phyloP scores from a whole-genome alignment of 495 filamentous ascomycete genomes.

The Podospora pseudoanserina region DNA sequence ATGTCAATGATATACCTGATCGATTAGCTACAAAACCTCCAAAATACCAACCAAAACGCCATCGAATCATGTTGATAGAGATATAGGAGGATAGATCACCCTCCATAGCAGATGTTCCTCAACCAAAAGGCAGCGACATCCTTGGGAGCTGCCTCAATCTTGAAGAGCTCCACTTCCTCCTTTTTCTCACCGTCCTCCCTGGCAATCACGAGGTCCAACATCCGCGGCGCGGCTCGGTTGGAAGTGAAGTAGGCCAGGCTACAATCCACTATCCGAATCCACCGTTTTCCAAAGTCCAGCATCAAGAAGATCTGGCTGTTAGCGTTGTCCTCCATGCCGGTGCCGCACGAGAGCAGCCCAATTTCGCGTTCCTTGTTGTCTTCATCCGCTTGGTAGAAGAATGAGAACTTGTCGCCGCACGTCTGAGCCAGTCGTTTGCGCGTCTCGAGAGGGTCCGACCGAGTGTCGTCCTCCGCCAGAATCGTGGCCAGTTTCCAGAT shows the following conservation, averaged over 20 bases:
- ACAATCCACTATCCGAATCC: slow-evolving; percentile 15
- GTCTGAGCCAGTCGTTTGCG: slow-evolving; percentile 3
- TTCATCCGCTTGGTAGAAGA: neutral
- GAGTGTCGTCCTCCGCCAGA: neutral
- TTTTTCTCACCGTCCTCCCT: neutral
- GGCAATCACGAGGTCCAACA: slow-evolving; percentile 16
- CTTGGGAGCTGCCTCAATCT: slow-evolving; percentile 14
- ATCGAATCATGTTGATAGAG: neutral
- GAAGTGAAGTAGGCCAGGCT: slow-evolving; percentile 10
- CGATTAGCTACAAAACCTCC: neutral
- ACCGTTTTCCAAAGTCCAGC: slow-evolving; percentile 16
- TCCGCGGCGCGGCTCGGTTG: slow-evolving; percentile 4
- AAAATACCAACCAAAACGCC: neutral
- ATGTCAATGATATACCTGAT: neutral
- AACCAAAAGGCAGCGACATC: slow-evolving; percentile 22
- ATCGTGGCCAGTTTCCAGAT: slow-evolving; percentile 11
- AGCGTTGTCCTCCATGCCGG: neutral
- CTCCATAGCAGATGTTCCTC: slow-evolving; percentile 12
- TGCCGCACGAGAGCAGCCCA: slow-evolving; percentile 12
- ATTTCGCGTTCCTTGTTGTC: slow-evolving; percentile 7
- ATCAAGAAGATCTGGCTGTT: slow-evolving; percentile 16
- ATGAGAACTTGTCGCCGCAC: slow-evolving; percentile 17
- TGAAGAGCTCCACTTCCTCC: slow-evolving; percentile 11
- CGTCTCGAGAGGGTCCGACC: neutral
- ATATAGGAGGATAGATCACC: neutral